phyloP scores from a whole-genome alignment of 768 basidiomycete species.

The Kwoniella pini region DNA sequence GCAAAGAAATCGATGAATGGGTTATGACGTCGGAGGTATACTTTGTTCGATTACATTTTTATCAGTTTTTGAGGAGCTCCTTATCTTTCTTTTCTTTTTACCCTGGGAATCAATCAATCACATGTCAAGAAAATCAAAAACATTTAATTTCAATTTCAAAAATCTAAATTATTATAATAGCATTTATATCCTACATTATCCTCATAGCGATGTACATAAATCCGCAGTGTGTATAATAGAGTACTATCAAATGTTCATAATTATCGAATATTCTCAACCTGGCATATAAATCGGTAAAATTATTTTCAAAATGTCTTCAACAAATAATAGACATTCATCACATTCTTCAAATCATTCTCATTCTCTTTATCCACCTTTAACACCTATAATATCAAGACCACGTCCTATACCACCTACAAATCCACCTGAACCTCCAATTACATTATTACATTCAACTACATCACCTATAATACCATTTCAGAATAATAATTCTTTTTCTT shows the following conservation, averaged over 20 bases:
- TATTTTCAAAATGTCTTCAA: not conserved
- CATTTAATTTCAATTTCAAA: not conserved
- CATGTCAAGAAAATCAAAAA: not conserved
- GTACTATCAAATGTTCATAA: too few relatives aligned
- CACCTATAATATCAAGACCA: slow-evolving; percentile 11
- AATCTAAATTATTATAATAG: too few relatives aligned
- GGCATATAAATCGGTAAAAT: too few relatives aligned
- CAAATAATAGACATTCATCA: slow-evolving; percentile 5
- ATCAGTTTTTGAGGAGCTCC: not conserved
- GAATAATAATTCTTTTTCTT: not conserved
- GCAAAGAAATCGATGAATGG: not conserved
- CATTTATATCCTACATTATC: too few relatives aligned
- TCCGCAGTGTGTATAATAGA: too few relatives aligned
- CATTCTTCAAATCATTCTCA: not conserved
- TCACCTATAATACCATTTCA: slow-evolving; percentile 11
- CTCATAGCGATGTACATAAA: too few relatives aligned
- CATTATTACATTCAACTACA: slow-evolving; percentile 27
- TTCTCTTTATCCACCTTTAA: slow-evolving; percentile 7
- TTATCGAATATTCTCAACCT: too few relatives aligned
- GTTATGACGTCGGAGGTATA: not conserved
- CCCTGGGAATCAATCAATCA: too few relatives aligned
- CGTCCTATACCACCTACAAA: slow-evolving; percentile 23
- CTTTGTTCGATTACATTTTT: not conserved
- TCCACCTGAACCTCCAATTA: slow-evolving; percentile 38
- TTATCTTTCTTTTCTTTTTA: too few relatives aligned